These are phyloP conservation scores for Fulvia fulva DNA, from an alignment of 2,329 filamentous ascomycete species.

Conservation along the genomic window DNA sequence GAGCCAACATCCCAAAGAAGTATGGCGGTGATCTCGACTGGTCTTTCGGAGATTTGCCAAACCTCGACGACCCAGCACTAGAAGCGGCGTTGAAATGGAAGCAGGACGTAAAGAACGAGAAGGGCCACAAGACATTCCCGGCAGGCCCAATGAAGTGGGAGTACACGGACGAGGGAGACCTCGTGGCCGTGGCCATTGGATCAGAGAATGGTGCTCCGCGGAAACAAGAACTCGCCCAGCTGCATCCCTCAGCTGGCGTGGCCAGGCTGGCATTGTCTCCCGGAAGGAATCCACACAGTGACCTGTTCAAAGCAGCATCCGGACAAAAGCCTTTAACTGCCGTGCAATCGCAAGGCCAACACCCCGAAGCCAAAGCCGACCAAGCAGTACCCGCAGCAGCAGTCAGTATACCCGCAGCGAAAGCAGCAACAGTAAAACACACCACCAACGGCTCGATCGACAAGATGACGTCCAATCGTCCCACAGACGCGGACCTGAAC, in stretches of 20 bases:
- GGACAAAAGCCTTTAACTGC: constrained; percentile 2
- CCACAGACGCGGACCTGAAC: constrained; percentile 10
- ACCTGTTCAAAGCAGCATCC: neutral
- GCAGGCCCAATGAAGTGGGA: constrained; percentile 47
- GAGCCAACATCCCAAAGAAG: constrained; percentile 76
- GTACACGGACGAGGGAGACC: constrained; percentile 39
- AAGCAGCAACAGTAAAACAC: neutral
- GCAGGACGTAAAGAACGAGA: constrained; percentile 23
- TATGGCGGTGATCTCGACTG: constrained; percentile 88
- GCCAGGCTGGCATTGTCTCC: constrained; percentile 26
- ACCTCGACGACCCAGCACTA: constrained; percentile 58
- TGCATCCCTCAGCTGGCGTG: constrained; percentile 29
- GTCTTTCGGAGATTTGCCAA: constrained; percentile 69
- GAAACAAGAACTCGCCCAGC: constrained; percentile 37
- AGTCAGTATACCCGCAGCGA: neutral
- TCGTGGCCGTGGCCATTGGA: constrained; percentile 45
- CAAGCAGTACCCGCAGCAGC: neutral
- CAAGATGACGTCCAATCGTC: neutral
- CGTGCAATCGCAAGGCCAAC: constrained; percentile 1
- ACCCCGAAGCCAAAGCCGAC: constrained; percentile 1
- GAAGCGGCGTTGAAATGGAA: constrained; percentile 42
- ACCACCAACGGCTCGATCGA: constrained; percentile 1
- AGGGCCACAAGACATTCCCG: constrained; percentile 41
- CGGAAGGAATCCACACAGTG: constrained; percentile 16
- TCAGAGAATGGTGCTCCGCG: constrained; percentile 40